These are phyloP conservation scores for Psophocarpus tetragonolobus DNA, from an alignment of 306 rosid species.

Conservation along the genomic window DNA sequence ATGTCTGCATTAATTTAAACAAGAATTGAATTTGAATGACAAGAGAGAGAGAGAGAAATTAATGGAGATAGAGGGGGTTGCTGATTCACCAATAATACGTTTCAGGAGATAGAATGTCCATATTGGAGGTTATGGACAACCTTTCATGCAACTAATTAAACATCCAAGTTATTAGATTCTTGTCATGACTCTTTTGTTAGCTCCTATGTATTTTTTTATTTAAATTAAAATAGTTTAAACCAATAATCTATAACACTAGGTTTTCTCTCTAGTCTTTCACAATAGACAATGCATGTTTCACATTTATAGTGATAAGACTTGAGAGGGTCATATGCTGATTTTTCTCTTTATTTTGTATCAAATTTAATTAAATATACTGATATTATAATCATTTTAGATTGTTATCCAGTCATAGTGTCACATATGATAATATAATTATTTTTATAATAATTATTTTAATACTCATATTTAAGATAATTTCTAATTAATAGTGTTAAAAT, in stretches of 20 bases:
- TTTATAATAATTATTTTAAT: too few species aligned
- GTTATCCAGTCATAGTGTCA: too few species aligned
- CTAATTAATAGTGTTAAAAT: too few species aligned
- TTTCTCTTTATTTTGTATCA: too few species aligned
- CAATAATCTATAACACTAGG: too few species aligned
- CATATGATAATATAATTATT: too few species aligned
- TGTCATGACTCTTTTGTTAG: background rate
- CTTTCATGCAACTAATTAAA: slow-evolving; percentile 42
- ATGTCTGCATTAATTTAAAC: background rate
- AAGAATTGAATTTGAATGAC: background rate
- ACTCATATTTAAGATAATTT: too few species aligned
- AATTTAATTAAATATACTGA: too few species aligned
- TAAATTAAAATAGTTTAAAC: too few species aligned
- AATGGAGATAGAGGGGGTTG: background rate
- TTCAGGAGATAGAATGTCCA: slow-evolving; percentile 52
- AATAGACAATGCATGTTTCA: background rate
- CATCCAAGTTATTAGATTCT: background rate
- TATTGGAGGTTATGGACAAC: slow-evolving; percentile 52
- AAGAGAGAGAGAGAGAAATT: background rate
- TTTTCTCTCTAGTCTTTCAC: background rate
- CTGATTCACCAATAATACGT: background rate
- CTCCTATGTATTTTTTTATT: background rate
- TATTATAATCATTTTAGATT: too few species aligned
- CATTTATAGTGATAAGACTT: background rate
- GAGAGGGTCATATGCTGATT: background rate